Evolutionary conservation across 1,139 yeast species (phyloP).

Genomic region (Yamadazyma siamensis): DNA sequence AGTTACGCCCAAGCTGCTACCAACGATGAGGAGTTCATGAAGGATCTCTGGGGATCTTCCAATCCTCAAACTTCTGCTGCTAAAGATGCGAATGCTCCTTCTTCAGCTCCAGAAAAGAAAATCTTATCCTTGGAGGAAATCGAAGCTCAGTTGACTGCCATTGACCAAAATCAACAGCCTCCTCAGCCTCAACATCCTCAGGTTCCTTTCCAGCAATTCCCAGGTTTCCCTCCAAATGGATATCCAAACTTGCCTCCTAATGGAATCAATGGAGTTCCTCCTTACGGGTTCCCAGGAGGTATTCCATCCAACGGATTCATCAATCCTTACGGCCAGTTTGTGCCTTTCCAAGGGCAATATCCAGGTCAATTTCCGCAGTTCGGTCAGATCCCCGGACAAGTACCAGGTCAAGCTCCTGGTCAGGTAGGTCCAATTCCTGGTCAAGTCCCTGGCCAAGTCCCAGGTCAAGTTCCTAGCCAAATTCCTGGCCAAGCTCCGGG

Average conservation of each 20-base stretch:
- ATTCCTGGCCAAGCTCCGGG: slow-evolving; percentile 6
- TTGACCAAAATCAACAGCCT: slow-evolving; percentile 27
- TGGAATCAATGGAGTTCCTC: slow-evolving; percentile 30
- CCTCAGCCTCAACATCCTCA: slow-evolving; percentile 19
- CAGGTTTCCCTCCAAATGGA: slow-evolving; percentile 32
- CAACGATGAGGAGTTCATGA: slow-evolving; percentile 49
- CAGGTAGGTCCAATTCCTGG: slow-evolving; percentile 21
- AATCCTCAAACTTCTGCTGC: slow-evolving; percentile 14
- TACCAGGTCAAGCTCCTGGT: slow-evolving; percentile 19
- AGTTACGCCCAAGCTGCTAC: slow-evolving; percentile 62
- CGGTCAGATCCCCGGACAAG: too few relatives aligned
- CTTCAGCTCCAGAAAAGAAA: slow-evolving; percentile 30
- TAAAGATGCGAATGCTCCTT: slow-evolving; percentile 8
- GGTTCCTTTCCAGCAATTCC: slow-evolving; percentile 26
- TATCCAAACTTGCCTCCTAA: slow-evolving; percentile 38
- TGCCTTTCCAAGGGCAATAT: slow-evolving; percentile 18
- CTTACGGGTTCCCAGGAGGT: slow-evolving; percentile 35
- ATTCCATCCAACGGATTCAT: slow-evolving; percentile 39
- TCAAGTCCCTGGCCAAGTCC: slow-evolving; percentile 17
- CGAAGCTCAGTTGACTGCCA: slow-evolving; percentile 65
- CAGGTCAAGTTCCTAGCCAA: slow-evolving; percentile 4
- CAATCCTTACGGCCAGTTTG: slow-evolving; percentile 31
- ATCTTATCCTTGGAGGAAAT: slow-evolving; percentile 70
- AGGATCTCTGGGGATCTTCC: slow-evolving; percentile 46
- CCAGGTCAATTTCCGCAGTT: slow-evolving; percentile 20